Evolutionary conservation across 75 land plant species (phyloP).

Genomic region (Adiantum capillusveneris): DNA sequence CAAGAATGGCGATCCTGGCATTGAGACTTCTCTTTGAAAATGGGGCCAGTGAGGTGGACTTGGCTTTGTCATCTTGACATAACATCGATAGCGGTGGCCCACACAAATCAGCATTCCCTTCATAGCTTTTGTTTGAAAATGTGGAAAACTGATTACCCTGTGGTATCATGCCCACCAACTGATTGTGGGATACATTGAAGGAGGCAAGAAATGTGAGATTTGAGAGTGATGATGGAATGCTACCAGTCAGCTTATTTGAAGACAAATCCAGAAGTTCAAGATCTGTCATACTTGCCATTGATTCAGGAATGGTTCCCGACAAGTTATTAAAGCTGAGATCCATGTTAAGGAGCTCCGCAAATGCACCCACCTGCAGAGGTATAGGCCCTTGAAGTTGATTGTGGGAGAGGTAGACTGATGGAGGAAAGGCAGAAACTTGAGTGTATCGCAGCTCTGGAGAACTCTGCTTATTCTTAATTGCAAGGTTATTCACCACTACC

Average conservation of each 20-base stretch:
- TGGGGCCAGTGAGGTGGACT: not conserved
- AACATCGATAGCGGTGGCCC: constrained; percentile 22
- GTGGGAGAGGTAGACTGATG: constrained; percentile 34
- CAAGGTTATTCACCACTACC: constrained; percentile 16
- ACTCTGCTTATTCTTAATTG: constrained; percentile 30
- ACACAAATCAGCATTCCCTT: constrained; percentile 40
- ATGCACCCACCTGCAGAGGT: constrained; percentile 27
- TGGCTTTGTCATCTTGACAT: constrained; percentile 1
- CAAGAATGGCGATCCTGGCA: constrained; percentile 26
- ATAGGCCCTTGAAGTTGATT: constrained; percentile 46
- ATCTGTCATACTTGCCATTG: constrained; percentile 22
- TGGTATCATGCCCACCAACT: constrained; percentile 44
- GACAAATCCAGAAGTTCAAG: constrained; percentile 65
- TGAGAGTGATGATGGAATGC: constrained; percentile 34
- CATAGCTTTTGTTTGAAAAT: constrained; percentile 27
- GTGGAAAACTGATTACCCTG: constrained; percentile 33
- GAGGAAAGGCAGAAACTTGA: constrained; percentile 38
- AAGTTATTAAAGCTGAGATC: constrained; percentile 44
- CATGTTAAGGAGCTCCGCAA: constrained; percentile 26
- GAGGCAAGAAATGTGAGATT: constrained; percentile 37
- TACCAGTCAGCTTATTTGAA: constrained; percentile 34
- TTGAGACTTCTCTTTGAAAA: not conserved
- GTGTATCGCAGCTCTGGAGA: constrained; percentile 40
- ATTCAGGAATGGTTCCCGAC: constrained; percentile 37
- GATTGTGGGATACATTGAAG: constrained; percentile 50